Percentiles rank a stretch among this genome's conserved stretches.
Evolutionary conservation across 352 stramenopile genomes (phyloP).

Genomic region (Peronospora belbahrii): DNA sequence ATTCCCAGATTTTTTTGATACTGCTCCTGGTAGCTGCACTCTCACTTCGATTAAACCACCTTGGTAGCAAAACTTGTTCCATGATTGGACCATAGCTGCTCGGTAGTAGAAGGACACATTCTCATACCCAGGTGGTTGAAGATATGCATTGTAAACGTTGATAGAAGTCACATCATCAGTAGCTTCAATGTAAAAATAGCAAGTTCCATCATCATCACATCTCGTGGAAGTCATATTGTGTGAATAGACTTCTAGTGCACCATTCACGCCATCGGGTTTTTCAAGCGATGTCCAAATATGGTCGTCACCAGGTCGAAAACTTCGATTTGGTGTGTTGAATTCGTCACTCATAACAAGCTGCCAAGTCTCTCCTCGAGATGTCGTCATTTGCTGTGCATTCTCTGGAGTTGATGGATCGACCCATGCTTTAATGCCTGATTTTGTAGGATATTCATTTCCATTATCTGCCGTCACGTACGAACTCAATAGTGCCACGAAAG

Average conservation of each 20-base stretch:
- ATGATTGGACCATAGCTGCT: conserved; percentile 83
- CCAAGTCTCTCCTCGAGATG: conserved; percentile 48
- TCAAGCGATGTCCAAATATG: conserved; percentile 88
- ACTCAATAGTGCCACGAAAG: neutral
- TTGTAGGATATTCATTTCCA: conserved; percentile 26
- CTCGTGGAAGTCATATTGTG: conserved; percentile 63
- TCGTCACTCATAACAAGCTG: conserved; percentile 74
- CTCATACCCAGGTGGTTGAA: conserved; percentile 41
- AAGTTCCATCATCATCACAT: conserved; percentile 40
- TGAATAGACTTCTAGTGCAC: conserved; percentile 57
- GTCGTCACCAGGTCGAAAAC: conserved; percentile 89
- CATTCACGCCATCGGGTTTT: conserved; percentile 67
- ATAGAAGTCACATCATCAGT: conserved; percentile 32
- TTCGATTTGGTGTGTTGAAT: conserved; percentile 59
- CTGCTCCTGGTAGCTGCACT: conserved; percentile 79
- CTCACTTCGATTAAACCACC: conserved; percentile 85
- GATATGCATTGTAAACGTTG: conserved; percentile 57
- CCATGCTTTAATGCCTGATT: conserved; percentile 52
- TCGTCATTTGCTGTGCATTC: conserved; percentile 33
- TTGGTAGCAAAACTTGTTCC: conserved; percentile 93
- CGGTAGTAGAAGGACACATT: conserved; percentile 37
- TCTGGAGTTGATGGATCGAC: conserved; percentile 51
- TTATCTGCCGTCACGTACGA: neutral
- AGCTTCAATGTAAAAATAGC: conserved; percentile 62
- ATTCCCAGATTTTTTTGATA: conserved; percentile 34